Conservation (phyloP, 805 yeast species). For the Wickerhamiella brachini region DNA sequence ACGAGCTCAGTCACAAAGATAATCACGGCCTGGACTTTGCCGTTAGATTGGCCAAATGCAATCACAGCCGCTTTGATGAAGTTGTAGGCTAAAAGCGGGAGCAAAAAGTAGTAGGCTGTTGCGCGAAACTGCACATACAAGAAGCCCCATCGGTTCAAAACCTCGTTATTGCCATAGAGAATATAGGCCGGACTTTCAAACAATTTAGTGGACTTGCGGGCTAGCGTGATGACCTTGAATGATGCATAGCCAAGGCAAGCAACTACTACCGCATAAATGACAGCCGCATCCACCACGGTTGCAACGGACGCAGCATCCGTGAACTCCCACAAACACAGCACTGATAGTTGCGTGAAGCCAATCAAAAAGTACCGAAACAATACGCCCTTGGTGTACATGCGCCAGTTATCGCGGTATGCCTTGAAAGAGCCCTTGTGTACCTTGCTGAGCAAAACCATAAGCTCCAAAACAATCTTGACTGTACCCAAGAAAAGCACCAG, state of each 20-base stretch:
- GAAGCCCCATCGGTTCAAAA: constrained; percentile 82
- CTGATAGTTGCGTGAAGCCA: constrained; percentile 75
- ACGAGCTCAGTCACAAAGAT: constrained; percentile 63
- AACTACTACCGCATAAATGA: constrained; percentile 44
- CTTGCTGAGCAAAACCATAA: constrained; percentile 42
- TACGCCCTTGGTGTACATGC: constrained; percentile 63
- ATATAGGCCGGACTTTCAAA: constrained; percentile 88
- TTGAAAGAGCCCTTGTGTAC: constrained; percentile 52
- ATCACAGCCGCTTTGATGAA: constrained; percentile 68
- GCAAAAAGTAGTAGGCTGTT: constrained; percentile 69
- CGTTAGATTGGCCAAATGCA: constrained; percentile 69
- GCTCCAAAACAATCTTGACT: constrained; percentile 60
- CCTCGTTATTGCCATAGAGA: constrained; percentile 67
- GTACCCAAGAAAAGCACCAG: constrained; percentile 38
- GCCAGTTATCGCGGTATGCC: constrained; percentile 54
- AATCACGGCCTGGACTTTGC: constrained; percentile 69
- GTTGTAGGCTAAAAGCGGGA: constrained; percentile 48
- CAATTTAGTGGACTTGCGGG: constrained; percentile 52
- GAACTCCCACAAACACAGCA: constrained; percentile 82
- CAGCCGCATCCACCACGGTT: constrained; percentile 61
- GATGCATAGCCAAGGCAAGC: constrained; percentile 62
- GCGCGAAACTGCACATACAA: constrained; percentile 86
- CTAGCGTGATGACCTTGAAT: constrained; percentile 55
- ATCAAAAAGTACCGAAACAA: constrained; percentile 69
- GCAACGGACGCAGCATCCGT: constrained; percentile 76